Conservation (phyloP, 345 rosid species). For the Pelargonium nanum region DNA sequence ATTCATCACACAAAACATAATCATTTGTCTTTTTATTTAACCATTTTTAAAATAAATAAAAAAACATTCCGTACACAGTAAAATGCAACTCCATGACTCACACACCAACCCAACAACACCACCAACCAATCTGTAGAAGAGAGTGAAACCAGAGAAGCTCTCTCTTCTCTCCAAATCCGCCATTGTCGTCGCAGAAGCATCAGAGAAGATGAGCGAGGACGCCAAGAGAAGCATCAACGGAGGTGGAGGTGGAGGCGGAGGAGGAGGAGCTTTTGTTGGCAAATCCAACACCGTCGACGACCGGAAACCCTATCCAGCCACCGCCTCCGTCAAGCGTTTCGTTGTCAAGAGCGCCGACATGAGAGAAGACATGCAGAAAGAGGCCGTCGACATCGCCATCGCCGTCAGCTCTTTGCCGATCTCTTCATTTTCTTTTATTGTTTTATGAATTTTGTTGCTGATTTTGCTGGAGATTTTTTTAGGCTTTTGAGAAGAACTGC, state of each 20-base stretch:
- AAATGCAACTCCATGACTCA: too few species aligned
- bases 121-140: too few species aligned
- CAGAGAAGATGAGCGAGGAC: conserved; percentile 39
- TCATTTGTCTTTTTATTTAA: too few species aligned
- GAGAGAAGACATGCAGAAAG: conserved; percentile 93
- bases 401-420: conserved; percentile 30
- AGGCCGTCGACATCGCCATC: conserved; percentile 74
- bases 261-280: conserved; percentile 14
- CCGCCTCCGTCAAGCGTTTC: conserved; percentile 42
- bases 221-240: conserved; percentile 45
- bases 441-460: neutral
- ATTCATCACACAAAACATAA: too few species aligned
- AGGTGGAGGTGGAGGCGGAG: conserved; percentile 12
- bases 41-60: too few species aligned
- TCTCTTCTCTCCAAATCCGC: too few species aligned
- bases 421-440: neutral
- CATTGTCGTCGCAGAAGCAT: neutral
- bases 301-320: conserved; percentile 32
- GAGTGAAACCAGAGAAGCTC: too few species aligned
- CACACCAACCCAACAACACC: too few species aligned
- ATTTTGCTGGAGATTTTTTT: conserved; percentile 6
- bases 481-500: conserved; percentile 74
- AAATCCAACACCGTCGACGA: conserved; percentile 39
- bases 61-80: too few species aligned
- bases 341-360: conserved; percentile 90